These are phyloP conservation scores for Ceratocystis alfenasii DNA, from an alignment of 2,329 filamentous ascomycete genomes.

Conservation along the genomic window DNA sequence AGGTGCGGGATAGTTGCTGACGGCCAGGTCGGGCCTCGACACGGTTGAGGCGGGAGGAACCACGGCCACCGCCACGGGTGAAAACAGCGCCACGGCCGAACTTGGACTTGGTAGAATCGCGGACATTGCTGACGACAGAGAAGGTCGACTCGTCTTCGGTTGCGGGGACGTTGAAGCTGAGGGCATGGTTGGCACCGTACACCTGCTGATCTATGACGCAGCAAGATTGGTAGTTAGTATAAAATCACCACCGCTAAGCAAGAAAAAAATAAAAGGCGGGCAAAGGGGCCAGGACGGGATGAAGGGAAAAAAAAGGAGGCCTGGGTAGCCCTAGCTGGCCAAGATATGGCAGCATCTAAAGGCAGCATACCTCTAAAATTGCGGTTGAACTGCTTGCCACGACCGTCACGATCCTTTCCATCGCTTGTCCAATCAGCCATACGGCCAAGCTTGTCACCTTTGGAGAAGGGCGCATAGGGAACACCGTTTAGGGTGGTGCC, in stretches of 20 bases:
- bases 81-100: constrained; percentile 86
- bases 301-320: neutral
- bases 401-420: constrained; percentile 66
- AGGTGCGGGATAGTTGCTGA: constrained; percentile 55
- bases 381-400: constrained; percentile 77
- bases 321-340: neutral
- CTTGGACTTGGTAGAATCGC: constrained; percentile 72
- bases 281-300: neutral
- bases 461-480: constrained; percentile 95
- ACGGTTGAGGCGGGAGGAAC: constrained; percentile 54
- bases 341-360: neutral
- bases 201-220: constrained; percentile 73
- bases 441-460: constrained; percentile 94
- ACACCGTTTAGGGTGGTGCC: constrained; percentile 90
- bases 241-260: constrained; percentile 16
- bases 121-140: constrained; percentile 92
- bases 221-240: constrained; percentile 22
- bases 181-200: constrained; percentile 79
- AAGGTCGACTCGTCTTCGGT: constrained; percentile 95
- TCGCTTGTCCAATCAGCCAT: constrained; percentile 98
- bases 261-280: neutral
- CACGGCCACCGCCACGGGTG: constrained; percentile 73
- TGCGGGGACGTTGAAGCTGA: constrained; percentile 77
- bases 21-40: constrained; percentile 49
- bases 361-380: constrained; percentile 68